Base-by-base conservation (phyloP, 352 stramenopile genomes). In the Hyaloperonospora brassicae region DNA sequence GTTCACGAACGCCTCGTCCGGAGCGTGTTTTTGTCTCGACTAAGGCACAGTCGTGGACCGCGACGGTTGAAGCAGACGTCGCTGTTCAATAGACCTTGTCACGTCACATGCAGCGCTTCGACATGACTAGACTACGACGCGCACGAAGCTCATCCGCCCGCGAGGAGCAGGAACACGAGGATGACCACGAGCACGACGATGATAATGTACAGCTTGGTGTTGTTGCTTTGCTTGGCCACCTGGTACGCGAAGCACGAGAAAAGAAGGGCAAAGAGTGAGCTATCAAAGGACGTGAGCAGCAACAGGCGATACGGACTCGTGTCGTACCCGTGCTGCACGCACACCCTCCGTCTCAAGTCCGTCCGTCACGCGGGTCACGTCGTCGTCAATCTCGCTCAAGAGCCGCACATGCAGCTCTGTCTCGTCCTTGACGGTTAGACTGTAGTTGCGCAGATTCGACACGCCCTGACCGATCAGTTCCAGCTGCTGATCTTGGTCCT, bases 211-310 rank as follows among this genome's bases (percentile, higher is more conserved):
- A 96, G 72, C 64, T 95, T 95, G 57, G 97, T 96, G 64, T 96
- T 96, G 66, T 96, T 89, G 72, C 95, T 97, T 52, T 97, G 75
- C 59, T 93, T 91, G 59, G 95, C 95, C 60, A 96, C 90, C 68
- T 97, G 50, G 45, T 30, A 38, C 24, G 21, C 13, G 41, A 62
- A 10, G 47, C 42, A 66, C 46, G 59, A 47, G 31, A 57, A 8
- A 24, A 24, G 23, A 22, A 5, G 22, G 13, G 2, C 8, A 17
- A 10, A 10, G 13, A 44, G 39, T 31, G 27, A 10, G 47, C 42
- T 61, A 43, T 55, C 44, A 25, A 57, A 8, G n/a, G n/a, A 44
- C 2, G 6, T 10, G 36, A 10, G n/a, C n/a, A 10, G 5, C 5
- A 22, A 14, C 5, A 44, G 22, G 21, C 8, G 10, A 44, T 2